Evolutionary conservation across 1,284 basidiomycete species (phyloP).

Genomic region (Ganoderma boninense): DNA sequence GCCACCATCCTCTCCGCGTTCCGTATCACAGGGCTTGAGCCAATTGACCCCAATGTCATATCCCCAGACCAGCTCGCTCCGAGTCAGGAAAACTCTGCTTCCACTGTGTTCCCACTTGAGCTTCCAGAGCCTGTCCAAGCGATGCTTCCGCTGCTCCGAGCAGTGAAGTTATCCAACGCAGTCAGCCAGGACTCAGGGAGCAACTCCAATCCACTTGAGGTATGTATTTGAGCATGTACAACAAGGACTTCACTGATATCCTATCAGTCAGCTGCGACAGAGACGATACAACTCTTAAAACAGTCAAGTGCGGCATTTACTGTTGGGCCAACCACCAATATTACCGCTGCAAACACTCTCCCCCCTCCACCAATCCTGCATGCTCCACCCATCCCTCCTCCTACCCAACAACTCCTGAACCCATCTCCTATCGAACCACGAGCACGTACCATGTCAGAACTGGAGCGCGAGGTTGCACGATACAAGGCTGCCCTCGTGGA

Average conservation of each 20-base stretch:
- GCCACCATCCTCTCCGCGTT: neutral
- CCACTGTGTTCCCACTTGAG: neutral
- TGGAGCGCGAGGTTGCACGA: neutral
- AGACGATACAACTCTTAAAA: neutral
- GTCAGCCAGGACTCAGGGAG: neutral
- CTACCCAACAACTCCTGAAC: neutral
- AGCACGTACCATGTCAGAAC: neutral
- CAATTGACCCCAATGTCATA: neutral
- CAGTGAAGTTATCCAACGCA: neutral
- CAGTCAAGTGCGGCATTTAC: neutral
- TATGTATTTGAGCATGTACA: neutral
- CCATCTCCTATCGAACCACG: neutral
- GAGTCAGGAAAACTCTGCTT: neutral
- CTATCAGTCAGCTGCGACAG: neutral
- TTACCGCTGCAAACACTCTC: neutral
- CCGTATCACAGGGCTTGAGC: too few species aligned
- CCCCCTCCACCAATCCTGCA: neutral
- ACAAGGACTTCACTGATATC: neutral
- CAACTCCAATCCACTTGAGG: neutral
- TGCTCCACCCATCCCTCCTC: neutral
- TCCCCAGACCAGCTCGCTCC: neutral
- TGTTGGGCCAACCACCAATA: neutral
- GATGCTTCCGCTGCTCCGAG: neutral
- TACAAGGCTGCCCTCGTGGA: neutral
- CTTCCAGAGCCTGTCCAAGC: constrained; percentile 2